Evolutionary conservation across 2,329 filamentous ascomycete species (phyloP).

Genomic region (Didymella exigua): DNA sequence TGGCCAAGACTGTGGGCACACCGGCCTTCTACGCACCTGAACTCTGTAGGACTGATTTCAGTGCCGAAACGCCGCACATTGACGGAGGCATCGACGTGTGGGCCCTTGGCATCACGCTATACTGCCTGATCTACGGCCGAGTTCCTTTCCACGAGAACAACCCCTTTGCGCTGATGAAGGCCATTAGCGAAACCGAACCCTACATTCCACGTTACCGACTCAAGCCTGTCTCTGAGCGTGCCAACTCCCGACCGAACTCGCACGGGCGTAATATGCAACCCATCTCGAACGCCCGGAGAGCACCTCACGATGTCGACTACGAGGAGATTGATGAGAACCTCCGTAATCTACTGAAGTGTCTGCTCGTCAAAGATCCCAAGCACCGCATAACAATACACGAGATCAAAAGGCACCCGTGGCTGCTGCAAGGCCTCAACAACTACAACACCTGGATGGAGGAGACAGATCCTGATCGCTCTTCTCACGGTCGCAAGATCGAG

Average conservation of each 20-base stretch:
- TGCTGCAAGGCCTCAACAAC: slow-evolving; percentile 77
- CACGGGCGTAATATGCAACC: slow-evolving; percentile 54
- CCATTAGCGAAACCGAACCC: slow-evolving; percentile 90
- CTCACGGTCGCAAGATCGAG: slow-evolving; percentile 83
- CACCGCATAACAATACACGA: slow-evolving; percentile 88
- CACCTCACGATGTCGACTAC: slow-evolving; percentile 79
- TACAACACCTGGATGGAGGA: slow-evolving; percentile 87
- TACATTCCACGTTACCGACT: slow-evolving; percentile 84
- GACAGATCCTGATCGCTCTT: slow-evolving; percentile 80
- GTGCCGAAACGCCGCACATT: slow-evolving; percentile 70
- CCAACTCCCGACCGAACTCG: slow-evolving; percentile 53
- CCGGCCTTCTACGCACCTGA: slow-evolving; percentile 98
- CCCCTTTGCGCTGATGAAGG: slow-evolving; percentile 88
- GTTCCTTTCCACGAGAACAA: slow-evolving; percentile 92
- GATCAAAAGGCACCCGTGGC: slow-evolving; percentile 94
- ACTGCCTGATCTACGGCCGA: slow-evolving; percentile 91
- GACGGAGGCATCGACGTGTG: slow-evolving; percentile 96
- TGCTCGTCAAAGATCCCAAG: slow-evolving; percentile 87
- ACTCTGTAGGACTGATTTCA: slow-evolving; percentile 84
- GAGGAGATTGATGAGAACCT: slow-evolving; percentile 84
- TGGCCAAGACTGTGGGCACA: slow-evolving; percentile 98
- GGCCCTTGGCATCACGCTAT: slow-evolving; percentile 94
- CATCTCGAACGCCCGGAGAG: slow-evolving; percentile 71
- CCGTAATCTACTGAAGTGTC: slow-evolving; percentile 75
- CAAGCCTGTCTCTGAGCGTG: slow-evolving; percentile 66